Evolutionary conservation across 345 rosid genomes (phyloP).

Genomic region (Nasturtium officinale): DNA sequence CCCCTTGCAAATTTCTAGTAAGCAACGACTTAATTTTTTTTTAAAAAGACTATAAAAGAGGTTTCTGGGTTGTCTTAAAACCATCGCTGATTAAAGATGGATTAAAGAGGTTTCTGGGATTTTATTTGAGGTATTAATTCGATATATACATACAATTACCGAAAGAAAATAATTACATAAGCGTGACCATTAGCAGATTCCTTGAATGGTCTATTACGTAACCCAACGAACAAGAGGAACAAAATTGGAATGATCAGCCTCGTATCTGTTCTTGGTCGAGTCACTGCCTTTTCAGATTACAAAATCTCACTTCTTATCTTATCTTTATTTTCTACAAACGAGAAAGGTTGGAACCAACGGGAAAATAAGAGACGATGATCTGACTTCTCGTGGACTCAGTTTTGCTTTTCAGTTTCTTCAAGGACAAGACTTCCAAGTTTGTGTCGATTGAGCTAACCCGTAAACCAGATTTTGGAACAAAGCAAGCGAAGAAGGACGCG

Average conservation of each 20-base stretch:
- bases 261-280: background rate
- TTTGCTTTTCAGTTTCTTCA: constrained; percentile 3
- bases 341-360: background rate
- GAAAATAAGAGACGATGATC: constrained; percentile 21
- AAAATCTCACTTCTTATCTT: background rate
- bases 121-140: background rate
- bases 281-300: background rate
- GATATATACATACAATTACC: background rate
- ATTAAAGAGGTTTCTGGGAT: background rate
- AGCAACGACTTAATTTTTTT: no score
- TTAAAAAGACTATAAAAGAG: no score
- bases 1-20: no score
- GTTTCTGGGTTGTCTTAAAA: background rate
- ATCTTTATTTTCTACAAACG: background rate
- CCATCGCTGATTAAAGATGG: background rate
- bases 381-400: background rate
- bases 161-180: background rate
- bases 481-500: constrained; percentile 2
- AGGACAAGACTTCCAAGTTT: constrained; percentile 9
- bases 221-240: background rate
- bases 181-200: background rate
- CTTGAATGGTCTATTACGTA: background rate
- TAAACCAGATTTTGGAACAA: background rate
- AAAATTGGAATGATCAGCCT: background rate
- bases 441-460: background rate